Conservation (phyloP, 2,329 filamentous ascomycete genomes). For the Ophiocordyceps camponoti-floridani region DNA sequence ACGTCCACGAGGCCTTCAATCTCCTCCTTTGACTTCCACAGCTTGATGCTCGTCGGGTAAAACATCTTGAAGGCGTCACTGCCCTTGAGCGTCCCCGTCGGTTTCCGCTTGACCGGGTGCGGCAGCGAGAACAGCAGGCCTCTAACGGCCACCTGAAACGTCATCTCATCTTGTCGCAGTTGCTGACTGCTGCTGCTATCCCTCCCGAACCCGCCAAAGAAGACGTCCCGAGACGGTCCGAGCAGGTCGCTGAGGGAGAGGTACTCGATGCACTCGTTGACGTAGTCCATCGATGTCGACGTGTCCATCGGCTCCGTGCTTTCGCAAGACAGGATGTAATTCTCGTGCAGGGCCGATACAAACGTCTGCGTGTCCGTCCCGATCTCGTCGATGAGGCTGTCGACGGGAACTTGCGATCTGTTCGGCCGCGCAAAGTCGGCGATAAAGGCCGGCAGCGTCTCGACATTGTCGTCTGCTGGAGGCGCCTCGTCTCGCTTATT, state of each 20-base stretch:
- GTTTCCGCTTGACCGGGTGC: slow-evolving; percentile 61
- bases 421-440: slow-evolving; percentile 39
- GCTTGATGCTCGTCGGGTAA: slow-evolving; percentile 66
- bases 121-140: slow-evolving; percentile 76
- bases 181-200: slow-evolving; percentile 47
- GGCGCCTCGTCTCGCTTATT: slow-evolving; percentile 62
- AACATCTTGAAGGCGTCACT: slow-evolving; percentile 73
- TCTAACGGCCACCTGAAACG: slow-evolving; percentile 77
- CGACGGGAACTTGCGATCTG: slow-evolving; percentile 46
- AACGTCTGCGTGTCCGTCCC: slow-evolving; percentile 88
- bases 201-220: slow-evolving; percentile 41
- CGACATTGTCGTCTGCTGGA: slow-evolving; percentile 22
- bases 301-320: slow-evolving; percentile 28
- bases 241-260: slow-evolving; percentile 81
- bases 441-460: slow-evolving; percentile 41
- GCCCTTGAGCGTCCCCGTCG: slow-evolving; percentile 21
- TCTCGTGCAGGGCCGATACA: slow-evolving; percentile 79
- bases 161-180: slow-evolving; percentile 82
- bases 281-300: slow-evolving; percentile 51
- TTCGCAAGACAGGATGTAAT: slow-evolving; percentile 75
- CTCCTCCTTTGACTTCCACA: slow-evolving; percentile 76
- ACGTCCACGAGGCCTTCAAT: slow-evolving; percentile 54
- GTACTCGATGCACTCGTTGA: slow-evolving; percentile 72
- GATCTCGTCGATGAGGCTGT: slow-evolving; percentile 76
- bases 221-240: slow-evolving; percentile 51